Evolutionary conservation across 192 early-diverging fungal species (phyloP).

Genomic region (Coemansia sp.): DNA sequence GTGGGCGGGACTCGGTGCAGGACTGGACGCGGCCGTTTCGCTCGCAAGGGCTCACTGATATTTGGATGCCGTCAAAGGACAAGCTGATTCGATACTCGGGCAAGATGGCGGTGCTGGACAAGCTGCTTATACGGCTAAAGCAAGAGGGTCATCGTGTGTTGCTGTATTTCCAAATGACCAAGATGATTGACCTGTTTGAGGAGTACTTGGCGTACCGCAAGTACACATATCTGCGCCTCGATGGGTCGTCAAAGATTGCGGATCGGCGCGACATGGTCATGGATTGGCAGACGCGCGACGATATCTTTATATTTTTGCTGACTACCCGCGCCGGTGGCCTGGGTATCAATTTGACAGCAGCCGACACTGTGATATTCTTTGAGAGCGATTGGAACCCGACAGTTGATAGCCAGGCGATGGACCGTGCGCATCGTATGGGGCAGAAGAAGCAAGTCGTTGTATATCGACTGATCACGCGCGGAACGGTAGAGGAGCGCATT

Average conservation of each 20-base stretch:
- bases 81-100: conserved; percentile 80
- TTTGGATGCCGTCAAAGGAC: conserved; percentile 73
- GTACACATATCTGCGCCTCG: conserved; percentile 93
- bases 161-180: conserved; percentile 97
- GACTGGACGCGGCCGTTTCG: conserved; percentile 48
- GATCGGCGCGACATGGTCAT: conserved; percentile 90
- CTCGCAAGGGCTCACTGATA: conserved; percentile 60
- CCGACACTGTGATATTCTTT: conserved; percentile 94
- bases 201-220: conserved; percentile 92
- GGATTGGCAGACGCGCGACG: conserved; percentile 85
- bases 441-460: conserved; percentile 98
- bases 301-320: conserved; percentile 93
- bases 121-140: conserved; percentile 74
- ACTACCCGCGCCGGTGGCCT: conserved; percentile 97
- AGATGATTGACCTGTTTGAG: conserved; percentile 95
- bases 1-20: conserved; percentile 19
- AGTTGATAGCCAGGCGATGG: conserved; percentile 90
- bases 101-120: conserved; percentile 94
- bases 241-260: conserved; percentile 91
- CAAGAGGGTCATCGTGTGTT: conserved; percentile 91
- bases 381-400: conserved; percentile 97
- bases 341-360: conserved; percentile 95
- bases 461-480: conserved; percentile 95
- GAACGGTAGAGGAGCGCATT: conserved; percentile 96
- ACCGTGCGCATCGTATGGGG: conserved; percentile 98